These are phyloP conservation scores for Citrullus amarus DNA, from an alignment of 306 rosid species.

Conservation along the genomic window DNA sequence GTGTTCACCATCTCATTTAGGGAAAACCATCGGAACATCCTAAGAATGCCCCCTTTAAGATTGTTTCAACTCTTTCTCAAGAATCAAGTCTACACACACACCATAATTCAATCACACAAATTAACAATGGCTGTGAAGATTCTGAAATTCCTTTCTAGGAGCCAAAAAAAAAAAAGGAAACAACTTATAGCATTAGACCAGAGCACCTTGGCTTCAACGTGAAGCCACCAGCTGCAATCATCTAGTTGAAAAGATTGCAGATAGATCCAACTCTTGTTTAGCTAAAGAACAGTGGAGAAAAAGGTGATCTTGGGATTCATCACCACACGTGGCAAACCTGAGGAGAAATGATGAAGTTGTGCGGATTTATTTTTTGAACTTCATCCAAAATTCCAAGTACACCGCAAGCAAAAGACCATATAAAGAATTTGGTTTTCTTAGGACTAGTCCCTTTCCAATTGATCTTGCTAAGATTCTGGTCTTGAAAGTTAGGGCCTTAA, in stretches of 20 bases:
- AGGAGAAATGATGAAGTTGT: background rate
- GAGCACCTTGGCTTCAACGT: background rate
- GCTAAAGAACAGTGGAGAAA: background rate
- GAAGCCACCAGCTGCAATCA: background rate
- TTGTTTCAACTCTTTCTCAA: no score
- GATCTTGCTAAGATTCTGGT: background rate
- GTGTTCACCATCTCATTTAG: no score
- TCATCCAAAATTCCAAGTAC: background rate
- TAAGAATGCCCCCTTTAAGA: no score
- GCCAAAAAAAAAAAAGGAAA: no score
- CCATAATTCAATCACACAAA: no score
- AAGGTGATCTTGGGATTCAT: background rate
- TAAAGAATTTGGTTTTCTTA: background rate
- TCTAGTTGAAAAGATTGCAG: background rate
- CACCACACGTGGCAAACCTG: background rate
- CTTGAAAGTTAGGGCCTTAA: background rate
- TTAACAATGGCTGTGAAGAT: background rate
- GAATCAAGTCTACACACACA: no score
- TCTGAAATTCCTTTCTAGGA: background rate
- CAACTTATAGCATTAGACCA: background rate
- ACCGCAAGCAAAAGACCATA: background rate
- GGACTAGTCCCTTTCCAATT: background rate
- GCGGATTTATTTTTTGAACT: background rate
- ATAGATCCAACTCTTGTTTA: background rate
- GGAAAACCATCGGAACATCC: no score